Conservation (phyloP, 2,329 filamentous ascomycete species). For the Aspergillus luchuensis region DNA sequence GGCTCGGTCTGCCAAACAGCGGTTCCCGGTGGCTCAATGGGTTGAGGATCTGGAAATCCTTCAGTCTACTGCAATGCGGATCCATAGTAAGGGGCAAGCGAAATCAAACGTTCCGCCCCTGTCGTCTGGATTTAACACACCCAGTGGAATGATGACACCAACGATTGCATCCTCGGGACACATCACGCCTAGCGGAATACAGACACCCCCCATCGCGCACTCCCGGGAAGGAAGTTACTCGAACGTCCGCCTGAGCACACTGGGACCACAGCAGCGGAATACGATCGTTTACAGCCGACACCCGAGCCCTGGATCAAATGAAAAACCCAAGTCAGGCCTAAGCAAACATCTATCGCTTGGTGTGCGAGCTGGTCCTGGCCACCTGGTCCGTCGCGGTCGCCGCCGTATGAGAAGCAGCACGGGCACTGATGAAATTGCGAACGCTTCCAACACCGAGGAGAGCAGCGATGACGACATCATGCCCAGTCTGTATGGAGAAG, state of each 20-base stretch:
- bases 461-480: constrained; percentile 44
- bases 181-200: constrained; percentile 45
- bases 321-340: constrained; percentile 35
- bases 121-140: constrained; percentile 47
- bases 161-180: constrained; percentile 43
- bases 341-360: constrained; percentile 44
- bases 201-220: constrained; percentile 38
- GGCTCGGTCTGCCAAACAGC: constrained; percentile 64
- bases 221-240: constrained; percentile 34
- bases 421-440: constrained; percentile 35
- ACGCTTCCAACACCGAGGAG: constrained; percentile 33
- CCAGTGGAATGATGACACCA: constrained; percentile 41
- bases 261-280: constrained; percentile 42
- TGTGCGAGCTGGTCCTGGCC: constrained; percentile 44
- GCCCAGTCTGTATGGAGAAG: constrained; percentile 41
- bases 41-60: constrained; percentile 65
- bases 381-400: constrained; percentile 34
- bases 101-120: constrained; percentile 36
- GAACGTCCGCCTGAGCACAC: constrained; percentile 32
- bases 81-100: constrained; percentile 51
- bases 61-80: constrained; percentile 61
- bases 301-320: constrained; percentile 35
- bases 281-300: constrained; percentile 45
- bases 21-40: constrained; percentile 69
- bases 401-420: constrained; percentile 29